These are phyloP conservation scores for Gossypium raimondii DNA, from an alignment of 345 rosid genomes.

Conservation along the genomic window DNA sequence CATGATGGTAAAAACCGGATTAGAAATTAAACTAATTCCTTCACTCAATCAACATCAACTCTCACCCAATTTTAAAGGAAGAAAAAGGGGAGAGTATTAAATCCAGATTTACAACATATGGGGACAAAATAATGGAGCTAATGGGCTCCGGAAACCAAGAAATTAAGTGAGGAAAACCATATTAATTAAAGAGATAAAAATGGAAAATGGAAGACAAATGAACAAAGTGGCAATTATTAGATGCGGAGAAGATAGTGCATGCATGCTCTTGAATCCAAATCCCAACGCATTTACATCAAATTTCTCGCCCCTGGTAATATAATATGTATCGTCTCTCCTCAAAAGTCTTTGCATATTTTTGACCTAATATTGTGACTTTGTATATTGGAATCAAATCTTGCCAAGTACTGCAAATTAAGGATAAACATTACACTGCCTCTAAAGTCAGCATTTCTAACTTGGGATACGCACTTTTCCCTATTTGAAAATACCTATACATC, in stretches of 20 bases:
- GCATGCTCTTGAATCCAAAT: constrained; percentile 22
- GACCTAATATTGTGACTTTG: constrained; percentile 8
- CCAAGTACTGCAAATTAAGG: neutral
- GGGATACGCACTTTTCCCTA: constrained; percentile 7
- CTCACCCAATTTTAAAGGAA: too few relatives aligned
- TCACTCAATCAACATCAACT: too few relatives aligned
- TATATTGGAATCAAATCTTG: constrained; percentile 11
- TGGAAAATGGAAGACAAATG: neutral
- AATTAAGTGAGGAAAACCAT: neutral
- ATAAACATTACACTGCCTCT: neutral
- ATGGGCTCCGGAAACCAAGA: constrained; percentile 5
- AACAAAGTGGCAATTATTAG: constrained; percentile 4
- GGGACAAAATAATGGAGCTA: neutral
- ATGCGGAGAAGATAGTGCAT: constrained; percentile 13
- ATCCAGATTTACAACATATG: neutral
- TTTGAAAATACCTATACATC: constrained; percentile 3
- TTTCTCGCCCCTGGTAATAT: constrained; percentile 4
- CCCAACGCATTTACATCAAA: constrained; percentile 26
- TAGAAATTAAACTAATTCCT: too few relatives aligned
- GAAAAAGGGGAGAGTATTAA: too few relatives aligned
- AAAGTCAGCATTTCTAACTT: constrained; percentile 15
- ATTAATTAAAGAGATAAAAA: neutral
- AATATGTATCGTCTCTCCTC: constrained; percentile 5
- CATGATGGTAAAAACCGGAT: too few relatives aligned
- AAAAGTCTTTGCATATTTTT: constrained; percentile 26